Percentiles rank a stretch among this genome's conserved stretches.
Conservation (phyloP, 2,329 filamentous ascomycete genomes). For the Rasamsonia emersonii region DNA sequence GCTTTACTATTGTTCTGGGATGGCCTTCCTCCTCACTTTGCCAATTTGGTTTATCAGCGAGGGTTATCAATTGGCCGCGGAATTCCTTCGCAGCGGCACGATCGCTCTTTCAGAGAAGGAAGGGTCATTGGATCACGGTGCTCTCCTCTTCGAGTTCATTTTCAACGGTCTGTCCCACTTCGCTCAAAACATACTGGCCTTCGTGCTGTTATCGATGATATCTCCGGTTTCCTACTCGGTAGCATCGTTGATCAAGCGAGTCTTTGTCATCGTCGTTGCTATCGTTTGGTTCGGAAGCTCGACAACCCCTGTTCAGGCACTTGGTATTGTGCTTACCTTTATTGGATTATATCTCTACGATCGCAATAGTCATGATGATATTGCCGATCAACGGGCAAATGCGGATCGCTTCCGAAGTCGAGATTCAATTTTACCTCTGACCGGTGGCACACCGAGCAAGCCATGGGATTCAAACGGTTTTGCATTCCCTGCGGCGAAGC, state of each 20-base stretch:
- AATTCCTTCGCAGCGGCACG: conserved; percentile 73
- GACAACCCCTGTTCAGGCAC: conserved; percentile 72
- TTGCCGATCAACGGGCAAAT: conserved; percentile 70
- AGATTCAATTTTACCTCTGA: conserved; percentile 60
- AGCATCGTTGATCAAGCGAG: conserved; percentile 89
- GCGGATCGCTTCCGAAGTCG: conserved; percentile 54
- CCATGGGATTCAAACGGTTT: conserved; percentile 29
- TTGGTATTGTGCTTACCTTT: conserved; percentile 83
- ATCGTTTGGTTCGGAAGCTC: conserved; percentile 93
- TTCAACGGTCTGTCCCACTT: conserved; percentile 98
- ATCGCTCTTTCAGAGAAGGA: conserved; percentile 69
- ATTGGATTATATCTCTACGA: conserved; percentile 92
- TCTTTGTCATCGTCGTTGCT: conserved; percentile 91
- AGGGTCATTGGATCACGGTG: conserved; percentile 57
- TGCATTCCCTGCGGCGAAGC: conserved; percentile 21
- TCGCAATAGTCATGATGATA: conserved; percentile 77
- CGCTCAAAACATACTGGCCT: conserved; percentile 90
- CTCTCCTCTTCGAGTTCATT: conserved; percentile 69
- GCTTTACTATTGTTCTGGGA: conserved; percentile 89
- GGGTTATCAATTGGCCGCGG: conserved; percentile 65
- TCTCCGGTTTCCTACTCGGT: conserved; percentile 97
- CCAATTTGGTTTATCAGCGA: conserved; percentile 94
- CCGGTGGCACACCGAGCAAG: conserved; percentile 29
- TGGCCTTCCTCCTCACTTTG: conserved; percentile 79
- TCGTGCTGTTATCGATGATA: conserved; percentile 82